Percentiles rank a stretch among this genome's conserved stretches.
These are phyloP conservation scores for Saturnispora kantuleensis DNA, from an alignment of 805 yeast species.

Conservation along the genomic window DNA sequence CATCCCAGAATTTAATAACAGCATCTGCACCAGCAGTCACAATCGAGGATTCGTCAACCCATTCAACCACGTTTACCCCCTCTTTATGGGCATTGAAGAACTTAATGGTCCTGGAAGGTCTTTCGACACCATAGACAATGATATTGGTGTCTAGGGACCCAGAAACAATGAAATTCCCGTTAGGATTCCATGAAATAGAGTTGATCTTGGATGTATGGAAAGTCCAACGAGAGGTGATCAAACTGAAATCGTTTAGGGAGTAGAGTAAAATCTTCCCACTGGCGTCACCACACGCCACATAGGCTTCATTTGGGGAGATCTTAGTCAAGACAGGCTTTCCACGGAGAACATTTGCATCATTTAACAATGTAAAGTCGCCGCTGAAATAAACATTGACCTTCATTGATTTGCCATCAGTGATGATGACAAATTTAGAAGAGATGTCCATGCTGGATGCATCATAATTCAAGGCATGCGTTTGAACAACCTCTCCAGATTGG, in stretches of 20 bases:
- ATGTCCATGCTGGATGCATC: constrained; percentile 39
- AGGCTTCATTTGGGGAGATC: constrained; percentile 60
- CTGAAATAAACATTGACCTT: constrained; percentile 31
- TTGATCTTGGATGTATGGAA: constrained; percentile 82
- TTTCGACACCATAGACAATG: constrained; percentile 66
- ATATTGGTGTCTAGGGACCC: constrained; percentile 80
- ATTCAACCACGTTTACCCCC: constrained; percentile 68
- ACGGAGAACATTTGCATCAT: constrained; percentile 36
- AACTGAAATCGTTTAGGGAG: constrained; percentile 39
- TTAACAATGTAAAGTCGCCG: constrained; percentile 10
- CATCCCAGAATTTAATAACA: constrained; percentile 64
- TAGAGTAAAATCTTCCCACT: constrained; percentile 80
- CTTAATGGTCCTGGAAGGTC: constrained; percentile 71
- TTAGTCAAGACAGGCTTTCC: constrained; percentile 54
- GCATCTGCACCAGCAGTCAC: constrained; percentile 78
- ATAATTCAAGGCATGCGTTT: constrained; percentile 26
- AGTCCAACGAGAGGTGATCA: constrained; percentile 87
- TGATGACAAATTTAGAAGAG: constrained; percentile 34
- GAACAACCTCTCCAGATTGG: constrained; percentile 22
- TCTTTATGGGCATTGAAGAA: constrained; percentile 75
- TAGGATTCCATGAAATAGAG: constrained; percentile 69
- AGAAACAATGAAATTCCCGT: constrained; percentile 62
- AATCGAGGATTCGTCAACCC: constrained; percentile 46
- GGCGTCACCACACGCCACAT: constrained; percentile 76
- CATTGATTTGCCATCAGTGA: constrained; percentile 37